These are phyloP conservation scores for Yarrowia sp. DNA, from an alignment of 805 yeast genomes.

Conservation along the genomic window DNA sequence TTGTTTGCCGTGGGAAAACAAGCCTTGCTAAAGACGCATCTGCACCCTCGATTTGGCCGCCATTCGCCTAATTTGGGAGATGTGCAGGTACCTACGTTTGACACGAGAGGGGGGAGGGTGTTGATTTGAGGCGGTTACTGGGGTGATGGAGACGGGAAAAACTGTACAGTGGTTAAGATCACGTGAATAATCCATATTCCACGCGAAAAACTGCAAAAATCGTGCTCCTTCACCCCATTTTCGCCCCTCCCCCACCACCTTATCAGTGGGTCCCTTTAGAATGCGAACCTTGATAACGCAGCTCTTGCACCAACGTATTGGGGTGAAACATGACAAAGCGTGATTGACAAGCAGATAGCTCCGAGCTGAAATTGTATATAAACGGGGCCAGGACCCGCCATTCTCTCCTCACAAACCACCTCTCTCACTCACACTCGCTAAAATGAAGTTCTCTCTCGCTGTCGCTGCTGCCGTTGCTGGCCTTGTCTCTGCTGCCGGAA, in stretches of 20 bases:
- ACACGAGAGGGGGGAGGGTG: not conserved
- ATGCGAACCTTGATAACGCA: slow-evolving; percentile 17
- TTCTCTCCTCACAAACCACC: not conserved
- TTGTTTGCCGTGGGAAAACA: not conserved
- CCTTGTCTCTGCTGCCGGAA: slow-evolving; percentile 19
- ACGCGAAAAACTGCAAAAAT: no score
- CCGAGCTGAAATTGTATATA: not conserved
- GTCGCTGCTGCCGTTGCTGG: slow-evolving; percentile 25
- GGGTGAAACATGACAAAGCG: slow-evolving; percentile 8
- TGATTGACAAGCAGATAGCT: not conserved
- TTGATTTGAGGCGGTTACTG: no score
- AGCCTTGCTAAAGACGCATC: not conserved
- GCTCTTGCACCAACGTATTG: not conserved
- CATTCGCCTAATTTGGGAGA: not conserved
- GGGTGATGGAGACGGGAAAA: not conserved
- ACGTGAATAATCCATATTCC: not conserved
- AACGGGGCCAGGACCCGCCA: not conserved
- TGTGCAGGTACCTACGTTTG: slow-evolving; percentile 5
- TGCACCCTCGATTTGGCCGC: slow-evolving; percentile 5
- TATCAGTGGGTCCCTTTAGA: slow-evolving; percentile 24
- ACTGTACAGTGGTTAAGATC: not conserved
- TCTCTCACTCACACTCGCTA: not conserved
- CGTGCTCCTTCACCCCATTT: not conserved
- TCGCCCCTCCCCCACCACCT: not conserved
- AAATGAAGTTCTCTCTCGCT: slow-evolving; percentile 37